Evolutionary conservation across 1,139 yeast genomes (phyloP).

Genomic region (Geotrichum klebahnii): DNA sequence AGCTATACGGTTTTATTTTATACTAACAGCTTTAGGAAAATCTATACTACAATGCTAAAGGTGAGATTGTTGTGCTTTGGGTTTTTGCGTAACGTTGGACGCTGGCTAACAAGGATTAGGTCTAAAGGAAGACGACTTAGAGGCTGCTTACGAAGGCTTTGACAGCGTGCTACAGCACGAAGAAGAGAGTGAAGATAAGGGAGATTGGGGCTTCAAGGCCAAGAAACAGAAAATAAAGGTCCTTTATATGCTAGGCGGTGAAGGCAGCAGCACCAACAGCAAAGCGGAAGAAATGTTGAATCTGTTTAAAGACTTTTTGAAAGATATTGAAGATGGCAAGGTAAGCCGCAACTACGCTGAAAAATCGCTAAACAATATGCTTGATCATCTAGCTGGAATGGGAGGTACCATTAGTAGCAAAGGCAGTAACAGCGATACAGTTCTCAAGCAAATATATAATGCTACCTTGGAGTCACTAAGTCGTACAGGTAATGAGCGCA

Average conservation of each 20-base stretch:
- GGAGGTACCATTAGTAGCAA: background rate
- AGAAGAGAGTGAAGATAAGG: constrained; percentile 28
- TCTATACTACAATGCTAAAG: constrained; percentile 59
- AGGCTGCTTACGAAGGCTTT: constrained; percentile 48
- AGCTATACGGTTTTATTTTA: background rate
- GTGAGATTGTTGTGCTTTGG: no score
- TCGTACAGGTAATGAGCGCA: constrained; percentile 45
- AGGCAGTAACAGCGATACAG: constrained; percentile 1
- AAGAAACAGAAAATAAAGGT: constrained; percentile 64
- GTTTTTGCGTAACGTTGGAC: background rate
- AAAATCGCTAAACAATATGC: constrained; percentile 56
- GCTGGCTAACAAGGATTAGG: constrained; percentile 29
- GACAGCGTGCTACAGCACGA: constrained; percentile 37
- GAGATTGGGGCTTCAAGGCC: constrained; percentile 50
- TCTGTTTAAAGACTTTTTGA: constrained; percentile 37
- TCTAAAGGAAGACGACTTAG: constrained; percentile 56
- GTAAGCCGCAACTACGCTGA: constrained; percentile 51
- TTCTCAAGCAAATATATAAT: constrained; percentile 35
- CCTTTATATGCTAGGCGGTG: constrained; percentile 38
- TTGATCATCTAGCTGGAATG: constrained; percentile 44
- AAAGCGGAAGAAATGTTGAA: constrained; percentile 39
- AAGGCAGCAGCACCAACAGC: constrained; percentile 23
- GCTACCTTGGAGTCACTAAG: constrained; percentile 34
- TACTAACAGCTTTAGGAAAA: constrained; percentile 41
- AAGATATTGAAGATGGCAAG: constrained; percentile 32